phyloP scores from a whole-genome alignment of 306 rosid species.

The Coriaria nepalensis region DNA sequence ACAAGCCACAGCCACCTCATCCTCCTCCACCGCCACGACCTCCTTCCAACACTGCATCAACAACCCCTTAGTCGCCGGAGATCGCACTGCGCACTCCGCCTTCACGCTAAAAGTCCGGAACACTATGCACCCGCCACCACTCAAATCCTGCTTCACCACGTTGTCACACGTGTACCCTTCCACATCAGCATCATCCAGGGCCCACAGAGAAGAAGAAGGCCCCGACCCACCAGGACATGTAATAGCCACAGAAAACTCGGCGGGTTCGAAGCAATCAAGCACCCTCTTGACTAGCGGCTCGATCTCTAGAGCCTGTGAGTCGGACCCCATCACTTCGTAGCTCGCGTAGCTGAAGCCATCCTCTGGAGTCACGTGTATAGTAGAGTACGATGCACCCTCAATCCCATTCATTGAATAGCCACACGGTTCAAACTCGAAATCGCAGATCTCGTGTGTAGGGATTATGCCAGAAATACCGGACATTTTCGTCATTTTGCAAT shows the following conservation, averaged over 20 bases:
- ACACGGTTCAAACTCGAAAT: constrained; percentile 45
- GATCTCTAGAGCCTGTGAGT: constrained; percentile 2
- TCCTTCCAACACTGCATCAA: constrained; percentile 6
- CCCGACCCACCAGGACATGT: constrained; percentile 18
- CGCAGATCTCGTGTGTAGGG: constrained; percentile 38
- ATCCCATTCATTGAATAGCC: constrained; percentile 60
- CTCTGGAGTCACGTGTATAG: constrained; percentile 65
- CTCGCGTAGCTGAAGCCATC: constrained; percentile 54
- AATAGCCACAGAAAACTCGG: constrained; percentile 30
- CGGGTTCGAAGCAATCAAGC: constrained; percentile 31
- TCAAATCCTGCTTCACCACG: constrained; percentile 31
- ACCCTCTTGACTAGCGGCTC: constrained; percentile 15
- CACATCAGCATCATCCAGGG: constrained; percentile 16
- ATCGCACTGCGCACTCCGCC: constrained; percentile 4
- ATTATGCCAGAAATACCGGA: constrained; percentile 28
- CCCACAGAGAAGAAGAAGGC: constrained; percentile 12
- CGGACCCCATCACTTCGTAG: constrained; percentile 36
- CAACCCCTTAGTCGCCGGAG: neutral
- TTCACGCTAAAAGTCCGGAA: constrained; percentile 18
- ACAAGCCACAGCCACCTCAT: constrained; percentile 16
- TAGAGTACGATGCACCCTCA: constrained; percentile 40
- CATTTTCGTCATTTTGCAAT: constrained; percentile 28
- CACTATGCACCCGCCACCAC: constrained; percentile 27
- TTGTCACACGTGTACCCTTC: constrained; percentile 34
- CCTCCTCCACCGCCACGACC: constrained; percentile 8